These are phyloP conservation scores for Biscogniauxia sp. DNA, from an alignment of 2,329 filamentous ascomycete species.

Conservation along the genomic window DNA sequence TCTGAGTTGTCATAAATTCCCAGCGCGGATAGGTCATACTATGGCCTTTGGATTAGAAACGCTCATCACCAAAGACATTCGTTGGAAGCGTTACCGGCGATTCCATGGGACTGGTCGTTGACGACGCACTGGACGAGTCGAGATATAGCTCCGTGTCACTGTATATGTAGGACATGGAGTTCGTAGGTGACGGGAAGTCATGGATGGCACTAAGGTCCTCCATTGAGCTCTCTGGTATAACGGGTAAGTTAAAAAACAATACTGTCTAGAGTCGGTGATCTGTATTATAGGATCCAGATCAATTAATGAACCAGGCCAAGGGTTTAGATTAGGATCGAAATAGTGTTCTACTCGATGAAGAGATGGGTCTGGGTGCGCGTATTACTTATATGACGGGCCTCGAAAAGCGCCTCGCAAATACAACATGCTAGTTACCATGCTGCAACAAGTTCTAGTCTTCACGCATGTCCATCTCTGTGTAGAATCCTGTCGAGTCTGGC, in stretches of 20 bases:
- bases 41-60: slow-evolving; percentile 12
- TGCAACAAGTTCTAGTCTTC: slow-evolving; percentile 13
- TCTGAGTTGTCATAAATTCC: slow-evolving; percentile 25
- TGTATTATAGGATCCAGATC: background rate
- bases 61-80: background rate
- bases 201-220: slow-evolving; percentile 30
- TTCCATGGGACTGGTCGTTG: slow-evolving; percentile 37
- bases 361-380: background rate
- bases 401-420: background rate
- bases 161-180: slow-evolving; percentile 34
- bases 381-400: background rate
- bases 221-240: slow-evolving; percentile 23
- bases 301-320: background rate
- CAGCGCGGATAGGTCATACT: slow-evolving; percentile 35
- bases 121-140: slow-evolving; percentile 33
- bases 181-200: slow-evolving; percentile 34
- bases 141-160: slow-evolving; percentile 37
- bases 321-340: background rate
- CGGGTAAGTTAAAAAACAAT: background rate
- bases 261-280: background rate
- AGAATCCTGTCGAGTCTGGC: slow-evolving; percentile 13
- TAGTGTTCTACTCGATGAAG: background rate
- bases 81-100: slow-evolving; percentile 31
- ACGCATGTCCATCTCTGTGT: slow-evolving; percentile 14
- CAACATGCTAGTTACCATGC: background rate